phyloP scores from a whole-genome alignment of 2,329 filamentous ascomycete genomes.

The Exophiala sideris region DNA sequence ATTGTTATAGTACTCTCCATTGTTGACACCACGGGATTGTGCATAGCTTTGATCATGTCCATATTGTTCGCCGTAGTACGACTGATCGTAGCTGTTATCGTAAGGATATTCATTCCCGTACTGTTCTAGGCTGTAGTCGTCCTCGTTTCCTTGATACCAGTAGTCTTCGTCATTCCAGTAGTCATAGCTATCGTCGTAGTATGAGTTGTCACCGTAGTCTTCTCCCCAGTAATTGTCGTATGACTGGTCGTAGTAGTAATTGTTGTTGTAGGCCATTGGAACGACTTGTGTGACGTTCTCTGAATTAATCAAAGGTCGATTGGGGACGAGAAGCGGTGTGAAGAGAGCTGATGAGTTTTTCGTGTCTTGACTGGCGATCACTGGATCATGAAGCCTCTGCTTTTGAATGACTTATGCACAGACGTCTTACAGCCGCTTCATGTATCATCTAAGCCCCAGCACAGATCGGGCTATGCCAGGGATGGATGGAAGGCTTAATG shows the following conservation, averaged over 20 bases:
- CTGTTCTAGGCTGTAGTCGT: background rate
- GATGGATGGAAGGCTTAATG: too few species aligned
- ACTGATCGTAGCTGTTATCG: background rate
- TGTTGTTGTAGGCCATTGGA: background rate
- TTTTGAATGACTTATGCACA: too few species aligned
- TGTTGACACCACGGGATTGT: background rate
- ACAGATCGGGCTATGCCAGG: too few species aligned
- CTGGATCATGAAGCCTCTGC: too few species aligned
- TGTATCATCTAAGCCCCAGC: too few species aligned
- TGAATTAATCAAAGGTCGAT: background rate
- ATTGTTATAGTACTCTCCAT: background rate
- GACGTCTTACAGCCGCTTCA: too few species aligned
- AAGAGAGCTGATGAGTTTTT: too few species aligned
- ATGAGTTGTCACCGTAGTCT: background rate
- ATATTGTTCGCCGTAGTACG: background rate
- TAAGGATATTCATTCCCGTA: background rate
- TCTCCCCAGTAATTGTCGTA: background rate
- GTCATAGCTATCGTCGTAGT: conserved; percentile 2
- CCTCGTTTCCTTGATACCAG: background rate
- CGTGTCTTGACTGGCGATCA: too few species aligned
- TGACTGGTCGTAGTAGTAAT: background rate
- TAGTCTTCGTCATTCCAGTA: conserved; percentile 5
- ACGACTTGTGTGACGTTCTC: too few species aligned
- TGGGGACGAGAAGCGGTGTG: background rate
- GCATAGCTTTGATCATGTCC: background rate